phyloP scores from a whole-genome alignment of 163 green algal genomes.

The Chlamydomonas reinhardtii region DNA sequence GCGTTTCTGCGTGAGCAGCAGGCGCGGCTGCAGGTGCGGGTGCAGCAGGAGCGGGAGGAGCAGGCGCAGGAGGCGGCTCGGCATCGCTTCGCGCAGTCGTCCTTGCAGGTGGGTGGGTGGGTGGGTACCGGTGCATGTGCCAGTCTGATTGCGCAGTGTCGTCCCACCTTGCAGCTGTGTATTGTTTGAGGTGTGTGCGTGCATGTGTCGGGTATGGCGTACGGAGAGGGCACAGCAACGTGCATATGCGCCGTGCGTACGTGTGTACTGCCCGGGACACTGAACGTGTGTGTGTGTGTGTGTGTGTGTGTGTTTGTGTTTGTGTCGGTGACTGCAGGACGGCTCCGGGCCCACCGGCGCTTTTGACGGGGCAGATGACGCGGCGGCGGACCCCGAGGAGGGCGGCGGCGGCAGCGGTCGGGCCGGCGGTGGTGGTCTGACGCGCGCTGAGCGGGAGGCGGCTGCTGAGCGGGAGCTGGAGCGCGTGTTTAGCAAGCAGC shows the following conservation, averaged over 20 bases:
- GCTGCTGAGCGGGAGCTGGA: slow-evolving; percentile 83
- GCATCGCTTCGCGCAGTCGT: slow-evolving; percentile 25
- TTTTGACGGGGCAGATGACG: neutral
- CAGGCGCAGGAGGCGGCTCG: neutral
- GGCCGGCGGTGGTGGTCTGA: slow-evolving; percentile 1
- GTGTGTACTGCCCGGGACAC: too few relatives aligned
- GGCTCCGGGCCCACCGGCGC: neutral
- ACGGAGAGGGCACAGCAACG: too few relatives aligned
- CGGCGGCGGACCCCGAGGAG: slow-evolving; percentile 1
- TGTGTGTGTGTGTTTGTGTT: too few relatives aligned
- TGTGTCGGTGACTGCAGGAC: too few relatives aligned
- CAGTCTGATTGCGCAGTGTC: too few relatives aligned
- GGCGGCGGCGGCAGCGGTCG: slow-evolving; percentile 9
- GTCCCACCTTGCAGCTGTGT: too few relatives aligned
- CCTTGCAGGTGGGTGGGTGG: slow-evolving; percentile 28
- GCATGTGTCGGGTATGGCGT: too few relatives aligned
- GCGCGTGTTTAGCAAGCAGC: slow-evolving; percentile 89
- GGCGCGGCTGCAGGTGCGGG: neutral
- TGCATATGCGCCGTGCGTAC: too few relatives aligned
- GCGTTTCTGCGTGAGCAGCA: slow-evolving; percentile 3
- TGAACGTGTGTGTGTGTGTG: too few relatives aligned
- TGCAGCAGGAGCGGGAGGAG: neutral
- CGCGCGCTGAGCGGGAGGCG: slow-evolving; percentile 48
- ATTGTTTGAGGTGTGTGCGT: too few relatives aligned
- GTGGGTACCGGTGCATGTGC: too few relatives aligned